Percentiles rank a stretch among this genome's conserved stretches.
phyloP scores from a whole-genome alignment of 1,139 yeast species.

The Geotrichum citri-aurantii region DNA sequence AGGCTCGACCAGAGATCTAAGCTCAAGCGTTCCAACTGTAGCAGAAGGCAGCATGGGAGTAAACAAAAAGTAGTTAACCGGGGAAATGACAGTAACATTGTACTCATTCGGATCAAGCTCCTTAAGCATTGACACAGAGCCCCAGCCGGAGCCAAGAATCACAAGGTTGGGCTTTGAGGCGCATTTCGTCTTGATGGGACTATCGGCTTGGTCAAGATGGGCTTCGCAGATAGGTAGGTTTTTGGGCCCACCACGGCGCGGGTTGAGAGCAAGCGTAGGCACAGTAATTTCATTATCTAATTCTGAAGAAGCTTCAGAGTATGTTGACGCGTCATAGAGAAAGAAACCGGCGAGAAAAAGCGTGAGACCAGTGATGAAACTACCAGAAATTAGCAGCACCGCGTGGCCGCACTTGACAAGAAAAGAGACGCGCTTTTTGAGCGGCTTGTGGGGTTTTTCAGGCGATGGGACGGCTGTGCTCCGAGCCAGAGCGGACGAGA shows the following conservation, averaged over 20 bases:
- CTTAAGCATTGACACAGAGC: constrained; percentile 38
- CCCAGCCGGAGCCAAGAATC: constrained; percentile 60
- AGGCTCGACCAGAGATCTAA: constrained; percentile 54
- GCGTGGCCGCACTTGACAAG: constrained; percentile 5
- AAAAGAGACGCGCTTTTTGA: background rate
- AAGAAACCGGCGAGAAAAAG: constrained; percentile 42
- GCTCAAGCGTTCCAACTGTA: constrained; percentile 50
- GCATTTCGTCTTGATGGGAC: constrained; percentile 38
- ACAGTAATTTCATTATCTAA: constrained; percentile 40
- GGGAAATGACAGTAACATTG: constrained; percentile 56
- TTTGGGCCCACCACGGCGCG: constrained; percentile 61
- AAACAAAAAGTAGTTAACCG: constrained; percentile 54
- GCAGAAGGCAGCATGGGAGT: constrained; percentile 58
- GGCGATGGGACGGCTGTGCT: background rate
- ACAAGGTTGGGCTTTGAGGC: constrained; percentile 49
- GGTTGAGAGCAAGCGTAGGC: constrained; percentile 47
- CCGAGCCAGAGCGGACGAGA: background rate
- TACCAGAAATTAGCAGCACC: constrained; percentile 7
- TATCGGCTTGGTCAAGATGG: constrained; percentile 50
- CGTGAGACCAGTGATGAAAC: constrained; percentile 5
- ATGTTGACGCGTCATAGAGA: constrained; percentile 58
- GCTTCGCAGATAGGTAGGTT: constrained; percentile 52
- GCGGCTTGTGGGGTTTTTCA: background rate
- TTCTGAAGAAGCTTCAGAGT: constrained; percentile 28
- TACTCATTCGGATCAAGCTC: constrained; percentile 45